Base-by-base conservation (phyloP, 1,284 basidiomycete genomes). In the Thelephora terrestris region DNA sequence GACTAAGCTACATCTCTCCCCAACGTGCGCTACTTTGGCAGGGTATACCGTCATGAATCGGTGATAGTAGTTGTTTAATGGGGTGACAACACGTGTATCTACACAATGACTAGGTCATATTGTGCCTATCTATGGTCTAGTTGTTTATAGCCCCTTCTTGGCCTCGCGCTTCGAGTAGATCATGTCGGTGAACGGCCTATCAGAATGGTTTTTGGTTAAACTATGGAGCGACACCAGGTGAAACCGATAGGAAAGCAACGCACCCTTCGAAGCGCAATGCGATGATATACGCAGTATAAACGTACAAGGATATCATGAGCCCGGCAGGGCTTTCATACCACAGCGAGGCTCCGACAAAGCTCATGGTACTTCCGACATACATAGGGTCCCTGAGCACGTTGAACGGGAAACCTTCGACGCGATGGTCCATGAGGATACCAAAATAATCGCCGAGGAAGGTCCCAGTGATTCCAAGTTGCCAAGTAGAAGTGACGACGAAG, bases 371-470 rank as follows among this genome's bases (percentile, higher is more conserved):
- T 6, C 92, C 92, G 45, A 90, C 85, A 61, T 98, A 98, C 95
- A 98, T 98, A 1, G 95, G 95, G 67, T 97, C 85, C 39, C 80
- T 75, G 51, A 95, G 75, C 46, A 97, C 78, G 62, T 95, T 96
- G 76, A 98, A 99, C 0, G 95, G 95, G 71, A 99, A 99, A 18
- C 88, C 84, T 63, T 82, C 78, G 5, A 89, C 85, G 21, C 82
- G 73, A 50, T 86, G 75, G 61, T 92, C 83, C 92, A 97, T 96
- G 48, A 98, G 72, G 58, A 98, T 98, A n/a, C 95, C 95, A 67
- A 97, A 99, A 70, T 98, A 98, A 69, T 98, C 95, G 5, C 95
- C 93, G 42, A 97, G 77, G 72, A 92, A 94, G 2, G 91, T 94
- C 50, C 93, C 94, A 7, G 94, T 96, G 54, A 98, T 73, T 16